Evolutionary conservation across 495 filamentous ascomycete genomes (phyloP), one percentile per base, ranked within the genome.

Genomic region (Pseudomonodictys pantanalensis): DNA sequence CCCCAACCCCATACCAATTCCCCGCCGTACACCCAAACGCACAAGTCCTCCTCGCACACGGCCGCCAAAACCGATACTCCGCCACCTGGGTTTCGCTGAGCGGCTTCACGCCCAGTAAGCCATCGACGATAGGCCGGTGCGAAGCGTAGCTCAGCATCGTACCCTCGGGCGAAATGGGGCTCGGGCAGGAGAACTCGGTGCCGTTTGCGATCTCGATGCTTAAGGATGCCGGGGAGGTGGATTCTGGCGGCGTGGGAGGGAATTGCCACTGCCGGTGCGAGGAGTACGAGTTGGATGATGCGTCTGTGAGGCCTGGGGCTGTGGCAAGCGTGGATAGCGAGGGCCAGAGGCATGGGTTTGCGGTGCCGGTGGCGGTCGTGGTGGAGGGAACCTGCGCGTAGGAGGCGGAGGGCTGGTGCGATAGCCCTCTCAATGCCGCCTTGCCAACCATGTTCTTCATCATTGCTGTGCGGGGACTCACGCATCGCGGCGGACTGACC

Each of bases 31-130:
- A 67, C 18, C 64, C 58, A 59, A 67, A 62, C 29, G 48, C 49
- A 53, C 64, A 67, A 11, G 8, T 33, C n/a, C 58, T 25, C 48
- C 50, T 58, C 24, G 58, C 64, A 26, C 64, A 67, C 15, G 58
- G 58, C 22, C 55, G 28, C 64, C 64, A 67, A 24, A 67, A 67
- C 18, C 58, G n/a, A 35, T 67, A 67, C 28, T 67, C 64, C 8
- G 58, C 64, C 18, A 67, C 64, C 39, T 62, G 64, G 1, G 53
- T 49, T 53, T 66, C 64, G 33, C 17, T 24, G 3, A 66, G 26
- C 28, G 64, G 64, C 39, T 26, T 3, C 5, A 62, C 53, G 9
- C 58, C 64, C 18, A 66, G 35, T 15, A 66, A 32, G 2, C 58
- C 58, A 3, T 12, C 9, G 23, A 58, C 53, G 1, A 53, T 38